These are phyloP conservation scores for Pyricularia grisea DNA, from an alignment of 2,329 filamentous ascomycete species.

Conservation along the genomic window DNA sequence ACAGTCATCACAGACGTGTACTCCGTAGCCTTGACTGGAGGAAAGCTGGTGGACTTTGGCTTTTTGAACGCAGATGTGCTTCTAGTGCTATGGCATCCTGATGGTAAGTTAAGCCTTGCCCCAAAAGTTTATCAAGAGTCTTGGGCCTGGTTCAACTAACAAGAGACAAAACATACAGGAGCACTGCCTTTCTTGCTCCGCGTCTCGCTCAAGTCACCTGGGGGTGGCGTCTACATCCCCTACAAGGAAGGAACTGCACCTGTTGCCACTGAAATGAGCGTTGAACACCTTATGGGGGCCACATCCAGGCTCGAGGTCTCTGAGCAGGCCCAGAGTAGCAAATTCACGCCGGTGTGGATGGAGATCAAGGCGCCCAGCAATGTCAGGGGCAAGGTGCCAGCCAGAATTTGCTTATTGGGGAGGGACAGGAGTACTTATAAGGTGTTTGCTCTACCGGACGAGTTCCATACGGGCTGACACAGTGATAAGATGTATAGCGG, in stretches of 20 bases:
- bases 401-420: constrained; percentile 40
- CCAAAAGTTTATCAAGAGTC: not conserved
- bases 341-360: constrained; percentile 37
- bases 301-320: not conserved
- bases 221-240: constrained; percentile 1
- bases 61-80: constrained; percentile 56
- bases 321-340: not conserved
- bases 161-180: not conserved
- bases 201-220: not conserved
- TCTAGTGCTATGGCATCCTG: constrained; percentile 43
- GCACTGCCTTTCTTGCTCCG: not conserved
- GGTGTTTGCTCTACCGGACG: constrained; percentile 33
- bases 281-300: not conserved
- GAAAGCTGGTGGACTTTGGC: constrained; percentile 50
- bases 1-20: constrained; percentile 27
- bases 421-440: constrained; percentile 36
- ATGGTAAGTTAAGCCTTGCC: constrained; percentile 1
- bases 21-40: constrained; percentile 29
- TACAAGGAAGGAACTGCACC: constrained; percentile 8
- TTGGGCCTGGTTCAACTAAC: constrained; percentile 5
- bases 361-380: constrained; percentile 36
- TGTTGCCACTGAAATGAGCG: not conserved
- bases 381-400: constrained; percentile 35
- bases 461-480: not conserved
- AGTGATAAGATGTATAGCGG: not conserved